Conservation (phyloP, 2,329 filamentous ascomycete genomes). For the Colletotrichum aenigma region DNA sequence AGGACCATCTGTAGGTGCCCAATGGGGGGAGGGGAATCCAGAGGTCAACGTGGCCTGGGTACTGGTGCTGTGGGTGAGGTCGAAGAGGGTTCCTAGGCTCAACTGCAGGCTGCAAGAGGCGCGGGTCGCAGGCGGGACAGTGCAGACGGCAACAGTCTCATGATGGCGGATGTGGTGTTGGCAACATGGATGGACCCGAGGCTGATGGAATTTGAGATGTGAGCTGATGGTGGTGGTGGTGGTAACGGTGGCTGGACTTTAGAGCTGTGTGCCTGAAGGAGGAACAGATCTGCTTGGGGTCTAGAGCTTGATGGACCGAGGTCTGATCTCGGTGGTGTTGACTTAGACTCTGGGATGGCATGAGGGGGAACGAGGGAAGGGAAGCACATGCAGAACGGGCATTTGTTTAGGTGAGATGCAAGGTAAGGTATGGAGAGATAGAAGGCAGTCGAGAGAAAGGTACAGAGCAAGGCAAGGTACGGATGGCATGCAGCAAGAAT, state of each 20-base stretch:
- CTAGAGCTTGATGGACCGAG: constrained; percentile 9
- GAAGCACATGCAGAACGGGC: constrained; percentile 11
- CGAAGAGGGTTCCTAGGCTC: neutral
- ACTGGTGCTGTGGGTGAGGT: neutral
- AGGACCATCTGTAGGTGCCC: neutral
- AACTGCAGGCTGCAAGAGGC: neutral
- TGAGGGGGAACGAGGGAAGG: neutral
- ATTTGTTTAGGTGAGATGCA: neutral
- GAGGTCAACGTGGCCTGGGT: neutral
- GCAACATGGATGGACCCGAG: neutral
- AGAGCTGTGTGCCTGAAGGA: neutral
- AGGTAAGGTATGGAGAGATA: neutral
- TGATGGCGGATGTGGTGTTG: neutral
- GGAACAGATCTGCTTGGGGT: neutral
- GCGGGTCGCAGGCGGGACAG: neutral
- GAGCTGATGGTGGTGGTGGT: neutral
- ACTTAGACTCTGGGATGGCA: constrained; percentile 2
- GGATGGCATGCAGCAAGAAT: neutral
- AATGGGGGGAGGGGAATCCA: neutral
- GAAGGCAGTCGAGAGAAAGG: neutral
- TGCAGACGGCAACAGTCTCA: neutral
- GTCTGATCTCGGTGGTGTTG: constrained; percentile 1
- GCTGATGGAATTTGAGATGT: neutral
- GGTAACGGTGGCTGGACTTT: neutral
- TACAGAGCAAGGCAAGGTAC: neutral